Conservation (phyloP, 163 green algal species). For the Coccomyxa subellipsoidea region DNA sequence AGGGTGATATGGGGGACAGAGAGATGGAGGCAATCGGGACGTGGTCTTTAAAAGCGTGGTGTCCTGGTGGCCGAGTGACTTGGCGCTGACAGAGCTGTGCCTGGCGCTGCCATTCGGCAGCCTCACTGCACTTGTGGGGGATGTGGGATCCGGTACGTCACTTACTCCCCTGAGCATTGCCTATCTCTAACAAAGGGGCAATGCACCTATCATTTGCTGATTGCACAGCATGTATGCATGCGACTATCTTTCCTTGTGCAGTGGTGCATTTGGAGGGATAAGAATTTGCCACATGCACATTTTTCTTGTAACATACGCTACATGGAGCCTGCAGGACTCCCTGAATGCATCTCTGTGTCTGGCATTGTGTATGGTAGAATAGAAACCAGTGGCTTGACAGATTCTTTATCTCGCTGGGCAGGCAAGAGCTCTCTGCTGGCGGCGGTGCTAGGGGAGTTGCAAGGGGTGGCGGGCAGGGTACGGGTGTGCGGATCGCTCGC, state of each 20-base stretch:
- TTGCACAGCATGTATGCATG: too few species aligned
- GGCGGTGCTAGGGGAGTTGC: constrained; percentile 70
- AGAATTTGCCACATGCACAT: too few species aligned
- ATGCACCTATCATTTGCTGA: too few species aligned
- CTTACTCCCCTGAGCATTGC: too few species aligned
- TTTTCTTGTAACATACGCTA: too few species aligned
- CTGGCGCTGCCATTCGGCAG: constrained; percentile 46
- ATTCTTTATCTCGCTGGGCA: too few species aligned
- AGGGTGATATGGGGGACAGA: not conserved
- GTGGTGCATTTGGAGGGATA: too few species aligned
- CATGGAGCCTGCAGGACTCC: too few species aligned
- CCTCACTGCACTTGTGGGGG: constrained; percentile 67
- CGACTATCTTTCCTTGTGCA: too few species aligned
- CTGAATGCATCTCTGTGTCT: too few species aligned
- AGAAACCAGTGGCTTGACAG: too few species aligned
- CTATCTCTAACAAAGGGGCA: not conserved
- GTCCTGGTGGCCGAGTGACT: not conserved
- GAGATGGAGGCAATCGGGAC: not conserved
- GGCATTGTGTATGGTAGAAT: too few species aligned
- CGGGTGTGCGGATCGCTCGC: constrained; percentile 38
- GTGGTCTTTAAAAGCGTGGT: not conserved
- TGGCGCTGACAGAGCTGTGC: constrained; percentile 41
- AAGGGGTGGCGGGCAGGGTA: constrained; percentile 17
- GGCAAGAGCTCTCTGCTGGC: constrained; percentile 74
- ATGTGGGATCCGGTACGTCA: constrained; percentile 43